Base-by-base conservation (phyloP, 1,284 basidiomycete species). In the Mixia osmundae region DNA sequence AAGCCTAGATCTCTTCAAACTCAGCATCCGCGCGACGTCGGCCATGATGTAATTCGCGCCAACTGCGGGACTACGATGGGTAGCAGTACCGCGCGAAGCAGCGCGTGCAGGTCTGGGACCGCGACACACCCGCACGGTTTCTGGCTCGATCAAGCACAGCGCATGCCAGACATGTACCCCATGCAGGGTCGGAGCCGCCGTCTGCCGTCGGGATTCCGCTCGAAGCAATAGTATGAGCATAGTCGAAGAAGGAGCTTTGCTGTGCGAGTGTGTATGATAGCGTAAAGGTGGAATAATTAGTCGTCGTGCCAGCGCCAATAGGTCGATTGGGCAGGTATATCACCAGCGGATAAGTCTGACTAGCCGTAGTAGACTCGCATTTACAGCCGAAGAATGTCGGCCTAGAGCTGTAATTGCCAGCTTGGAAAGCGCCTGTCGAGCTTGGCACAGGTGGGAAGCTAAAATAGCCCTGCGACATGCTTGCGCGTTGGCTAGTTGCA, bases 331-430 rank as follows among this genome's bases (percentile, higher is more conserved):
- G 43, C 32, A 51, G 36, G 45, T 51, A 50, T 28, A 56, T 57
- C 28, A 53, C 54, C 40, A 57, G 12, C 9, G 44, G 37, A 26
- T 40, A 39, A 12, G 36, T 12, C 15, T 29, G 23, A 4, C 16
- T 62, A 39, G 23, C 66, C 44, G 7, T 60, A 58, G 6, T 53
- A n/a, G n/a, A n/a, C n/a, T n/a, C n/a, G n/a, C n/a, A n/a, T 47
- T 70, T 56, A 49, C 75, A 78, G 1, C 76, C 76, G 54, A 77
- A 79, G 54, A 79, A 77, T 0, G 71, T 71, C 5, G 75, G 67
- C 14, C 75, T 64, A 27, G 61, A 61, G 51, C 71, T 73, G 8
- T 72, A 60, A 11, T 76, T 76, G 5, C 64, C 65, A 10, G 59
- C 56, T 33, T 74, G n/a, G n/a, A n/a, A n/a, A n/a, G n/a, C n/a